Base-by-base conservation (phyloP, 768 basidiomycete genomes). In the Harrya chromipes region DNA sequence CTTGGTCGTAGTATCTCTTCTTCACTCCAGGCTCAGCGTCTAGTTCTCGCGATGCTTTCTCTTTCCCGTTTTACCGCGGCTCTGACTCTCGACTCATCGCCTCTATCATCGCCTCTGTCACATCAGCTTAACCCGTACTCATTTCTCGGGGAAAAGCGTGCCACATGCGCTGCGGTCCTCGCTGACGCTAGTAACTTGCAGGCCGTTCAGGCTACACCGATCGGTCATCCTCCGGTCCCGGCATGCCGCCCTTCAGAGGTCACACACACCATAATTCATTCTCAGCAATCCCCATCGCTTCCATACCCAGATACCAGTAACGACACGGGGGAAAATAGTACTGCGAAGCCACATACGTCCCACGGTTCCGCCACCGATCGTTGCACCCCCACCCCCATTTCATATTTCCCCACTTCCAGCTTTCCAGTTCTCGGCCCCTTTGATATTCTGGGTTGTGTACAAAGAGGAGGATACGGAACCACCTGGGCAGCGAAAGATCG, bases 381-480 rank as follows among this genome's bases (percentile, higher is more conserved):
- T 12, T 29, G 10, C 8, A 27, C 4, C 40, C 2, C 23, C 6
- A 23, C 42, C 19, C 21, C 43, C 3, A 29, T 42, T 13, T 12
- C 19, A 10, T 26, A 46, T 19, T 41, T 27, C n/a, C 19, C 44
- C 11, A 40, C 20, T 11, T 43, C 55, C 16, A 35, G 43, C 26
- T 60, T 67, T 40, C 64, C 66, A 8, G 57, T 62, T 1, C 5
- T 46, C 8, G 67, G 67, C 4, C 65, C 65, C 16, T 68, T 67
- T 39, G 58, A 55, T 31, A 43, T 65, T 20, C 10, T 53, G 10
- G 20, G 46, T 10, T 40, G 43, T 14, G 0, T 67, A n/a, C 58
- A 65, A 38, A 42, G 11, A 1, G 65, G 65, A 13, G 52, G 34
- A 3, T 67, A 54, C 40, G 67, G 45, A 26, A 9, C 36, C 1